Base-by-base conservation (phyloP, 257 asterid species). In the Fraxinus quadrangulata region DNA sequence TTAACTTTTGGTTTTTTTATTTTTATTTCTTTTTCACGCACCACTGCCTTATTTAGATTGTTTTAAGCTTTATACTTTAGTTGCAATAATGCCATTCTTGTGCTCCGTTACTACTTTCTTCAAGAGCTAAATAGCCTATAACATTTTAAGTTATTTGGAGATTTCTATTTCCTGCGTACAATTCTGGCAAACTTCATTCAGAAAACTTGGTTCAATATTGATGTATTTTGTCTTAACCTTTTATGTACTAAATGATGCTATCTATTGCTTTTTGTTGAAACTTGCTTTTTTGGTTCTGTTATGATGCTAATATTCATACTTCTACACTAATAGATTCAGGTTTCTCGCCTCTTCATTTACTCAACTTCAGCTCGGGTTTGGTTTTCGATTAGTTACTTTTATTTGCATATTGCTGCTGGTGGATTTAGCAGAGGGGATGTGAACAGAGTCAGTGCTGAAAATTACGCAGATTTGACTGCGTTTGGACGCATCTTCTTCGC, bases 401-500 rank as follows among this genome's bases (percentile, higher is more conserved):
- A 42, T 42, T 42, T 42, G 16, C 49, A 42, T 42, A 85, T 88
- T 13, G 78, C 78, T 26, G 81, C 89, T 8, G 88, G 90, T 14
- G 90, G 92, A 2, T 88, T 72, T 67, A 75, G 75, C 1, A 85
- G 90, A 54, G 56, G 68, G 28, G 78, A 81, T 3, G 92, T 89
- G 5, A 83, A 84, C 28, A 75, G 78, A 54, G 89, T 89, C 7
- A 72, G 83, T 12, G 82, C 71, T 47, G 74, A 80, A 30, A 84
- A 82, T 17, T 83, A 83, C 36, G 87, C 89, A n/a, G 92, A 88
- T 70, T 75, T 86, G 83, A 83, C 85, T 39, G 83, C 90, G 1
- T 88, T 72, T 66, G 92, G 92, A 30, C 79, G 89, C 17, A 74
- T 80, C 26, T 88, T 88, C 75, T 81, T 88, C 75, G 86, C 90